A percentile compares a stretch with the other conserved stretches of the same genome.
Evolutionary conservation across 179 eudicot species (phyloP).

Genomic region (Beta macrorhiza): DNA sequence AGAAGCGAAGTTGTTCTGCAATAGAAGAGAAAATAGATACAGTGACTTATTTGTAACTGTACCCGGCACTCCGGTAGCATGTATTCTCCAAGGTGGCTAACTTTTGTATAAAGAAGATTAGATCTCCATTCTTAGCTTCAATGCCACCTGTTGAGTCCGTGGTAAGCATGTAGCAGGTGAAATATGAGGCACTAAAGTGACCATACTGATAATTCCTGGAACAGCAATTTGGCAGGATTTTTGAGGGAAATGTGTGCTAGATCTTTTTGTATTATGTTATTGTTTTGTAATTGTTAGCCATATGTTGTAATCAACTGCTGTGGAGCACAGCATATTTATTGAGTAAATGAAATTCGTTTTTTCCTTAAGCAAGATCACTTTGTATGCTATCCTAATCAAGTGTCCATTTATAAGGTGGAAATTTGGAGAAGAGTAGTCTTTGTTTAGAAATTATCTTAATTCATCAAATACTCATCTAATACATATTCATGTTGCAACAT

Average conservation of each 20-base stretch:
- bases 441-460: too few species aligned
- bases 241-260: background rate
- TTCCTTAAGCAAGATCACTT: background rate
- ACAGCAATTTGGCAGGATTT: background rate
- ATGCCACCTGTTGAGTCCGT: background rate
- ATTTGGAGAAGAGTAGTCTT: too few species aligned
- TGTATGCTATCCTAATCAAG: too few species aligned
- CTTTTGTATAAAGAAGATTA: background rate
- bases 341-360: background rate
- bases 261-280: background rate
- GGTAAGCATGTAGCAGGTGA: background rate
- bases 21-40: conserved; percentile 26
- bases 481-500: too few species aligned
- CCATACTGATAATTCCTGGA: background rate
- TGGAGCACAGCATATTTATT: background rate
- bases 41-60: conserved; percentile 54
- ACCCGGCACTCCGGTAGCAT: conserved; percentile 46
- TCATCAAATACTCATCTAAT: too few species aligned
- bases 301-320: background rate
- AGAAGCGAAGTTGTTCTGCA: conserved; percentile 36
- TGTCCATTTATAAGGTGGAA: background rate
- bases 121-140: background rate
- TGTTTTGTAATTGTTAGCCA: background rate
- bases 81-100: background rate
- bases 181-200: background rate